These are phyloP conservation scores for Lindgomyces ingoldianus DNA, from an alignment of 495 filamentous ascomycete genomes.

Conservation along the genomic window DNA sequence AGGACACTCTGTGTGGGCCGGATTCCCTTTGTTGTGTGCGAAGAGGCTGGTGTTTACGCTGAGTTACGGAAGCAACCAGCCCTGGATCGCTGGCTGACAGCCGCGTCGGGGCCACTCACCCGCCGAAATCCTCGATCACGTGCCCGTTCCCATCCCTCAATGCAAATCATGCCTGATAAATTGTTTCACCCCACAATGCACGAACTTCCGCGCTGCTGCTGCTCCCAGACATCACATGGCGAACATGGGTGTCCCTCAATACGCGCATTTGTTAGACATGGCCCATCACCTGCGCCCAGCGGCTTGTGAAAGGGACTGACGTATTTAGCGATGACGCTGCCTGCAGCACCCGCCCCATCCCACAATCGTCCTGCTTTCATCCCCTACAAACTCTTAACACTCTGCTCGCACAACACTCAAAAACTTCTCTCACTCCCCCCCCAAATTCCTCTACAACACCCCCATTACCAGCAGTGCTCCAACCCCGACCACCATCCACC, in stretches of 20 bases:
- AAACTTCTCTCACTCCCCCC: slow-evolving; percentile 3
- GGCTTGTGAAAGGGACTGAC: slow-evolving; percentile 35
- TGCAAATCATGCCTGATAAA: no score
- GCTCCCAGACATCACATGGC: no score
- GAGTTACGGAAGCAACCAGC: slow-evolving; percentile 18
- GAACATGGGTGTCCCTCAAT: no score
- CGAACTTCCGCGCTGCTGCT: not conserved
- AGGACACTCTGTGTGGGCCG: not conserved
- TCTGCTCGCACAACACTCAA: slow-evolving; percentile 7
- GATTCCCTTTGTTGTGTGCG: slow-evolving; percentile 7
- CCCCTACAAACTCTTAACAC: slow-evolving; percentile 14
- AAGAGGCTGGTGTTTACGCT: slow-evolving; percentile 8
- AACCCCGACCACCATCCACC: slow-evolving; percentile 30
- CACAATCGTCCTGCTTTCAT: slow-evolving; percentile 23
- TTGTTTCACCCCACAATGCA: not conserved
- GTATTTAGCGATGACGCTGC: slow-evolving; percentile 35
- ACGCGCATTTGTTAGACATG: no score
- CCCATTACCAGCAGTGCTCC: not conserved
- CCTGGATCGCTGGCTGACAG: not conserved
- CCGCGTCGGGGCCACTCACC: not conserved
- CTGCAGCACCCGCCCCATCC: not conserved
- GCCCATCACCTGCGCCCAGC: slow-evolving; percentile 4
- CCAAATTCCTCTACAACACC: slow-evolving; percentile 7
- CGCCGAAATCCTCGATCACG: not conserved
- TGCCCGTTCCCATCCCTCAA: not conserved